A percentile compares a stretch with the other conserved stretches of the same genome.
Conservation (phyloP, 1,284 basidiomycete species). For the Cryptococcus amylolentus region DNA sequence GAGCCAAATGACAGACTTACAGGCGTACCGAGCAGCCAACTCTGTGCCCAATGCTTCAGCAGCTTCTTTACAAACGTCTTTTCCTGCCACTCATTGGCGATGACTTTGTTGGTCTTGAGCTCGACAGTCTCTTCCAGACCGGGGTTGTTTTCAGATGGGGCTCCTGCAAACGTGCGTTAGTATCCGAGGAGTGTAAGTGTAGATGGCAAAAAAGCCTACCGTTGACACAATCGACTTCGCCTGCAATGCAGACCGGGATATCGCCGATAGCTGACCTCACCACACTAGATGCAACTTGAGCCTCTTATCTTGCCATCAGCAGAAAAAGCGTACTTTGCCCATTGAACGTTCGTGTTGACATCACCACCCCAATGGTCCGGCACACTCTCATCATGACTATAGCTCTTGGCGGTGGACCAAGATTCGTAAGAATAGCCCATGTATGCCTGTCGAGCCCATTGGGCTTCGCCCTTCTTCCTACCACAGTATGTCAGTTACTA, state of each 20-base stretch:
- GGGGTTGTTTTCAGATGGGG: conserved; percentile 26
- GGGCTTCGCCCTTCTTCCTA: conserved; percentile 24
- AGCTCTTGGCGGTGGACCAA: conserved; percentile 25
- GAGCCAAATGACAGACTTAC: conserved; percentile 52
- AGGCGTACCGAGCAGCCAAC: conserved; percentile 84
- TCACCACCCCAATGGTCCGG: conserved; percentile 66
- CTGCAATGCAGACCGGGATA: conserved; percentile 79
- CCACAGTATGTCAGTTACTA: neutral
- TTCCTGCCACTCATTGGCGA: conserved; percentile 67
- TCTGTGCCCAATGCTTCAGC: conserved; percentile 94
- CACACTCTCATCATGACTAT: neutral
- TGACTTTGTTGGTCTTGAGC: conserved; percentile 84
- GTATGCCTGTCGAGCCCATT: conserved; percentile 39
- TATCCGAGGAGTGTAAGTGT: neutral
- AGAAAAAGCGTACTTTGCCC: conserved; percentile 7
- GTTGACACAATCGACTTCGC: conserved; percentile 90
- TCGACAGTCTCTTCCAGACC: conserved; percentile 63
- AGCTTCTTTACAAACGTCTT: conserved; percentile 81
- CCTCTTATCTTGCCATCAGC: neutral
- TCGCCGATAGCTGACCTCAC: conserved; percentile 83
- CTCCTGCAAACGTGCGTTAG: neutral
- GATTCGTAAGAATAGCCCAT: conserved; percentile 49
- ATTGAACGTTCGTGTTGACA: conserved; percentile 82
- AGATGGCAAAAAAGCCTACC: conserved; percentile 52
- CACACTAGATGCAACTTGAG: conserved; percentile 52